Evolutionary conservation across 2,329 filamentous ascomycete genomes (phyloP), one percentile per base, ranked within the genome.

Genomic region (Clarireedia sp.): DNA sequence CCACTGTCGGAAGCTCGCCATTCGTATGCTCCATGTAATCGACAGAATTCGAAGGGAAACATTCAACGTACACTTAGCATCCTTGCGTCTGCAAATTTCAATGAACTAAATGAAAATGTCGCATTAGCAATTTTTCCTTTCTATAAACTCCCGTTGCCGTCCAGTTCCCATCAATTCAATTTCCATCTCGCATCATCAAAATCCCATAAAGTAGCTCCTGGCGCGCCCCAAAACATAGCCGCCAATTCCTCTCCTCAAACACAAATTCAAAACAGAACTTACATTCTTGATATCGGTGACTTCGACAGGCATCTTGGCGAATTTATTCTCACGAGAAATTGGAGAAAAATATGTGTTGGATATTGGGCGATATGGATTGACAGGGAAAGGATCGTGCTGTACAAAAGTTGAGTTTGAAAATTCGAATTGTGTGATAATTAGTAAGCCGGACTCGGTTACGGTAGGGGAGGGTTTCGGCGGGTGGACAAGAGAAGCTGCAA

Each of bases 31-130:
- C 29, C 10, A 2, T 33, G 29, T 33, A 33, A 9, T 33, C 29
- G 4, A 14, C 10, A 33, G 29, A 4, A 14, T 33, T 19, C 38
- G n/a, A 14, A 50, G 9, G 43, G 21, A 23, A 33, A 26, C 23
- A 44, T 44, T 44, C 60, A 60, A 91, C 90, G 72, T 89, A 99
- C 94, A 96, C 75, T 89, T 95, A 75, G 94, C 94, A 86, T 99
- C 95, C 83, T 96, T 95, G 77, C 94, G 89, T 79, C 92, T 88
- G 86, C 89, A 96, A 85, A 99, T 96, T 87, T 97, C 94, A 78
- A 99, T 95, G 89, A 99, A 99, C 84, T 96, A 75, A 44, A 44
- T 19, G 41, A 24, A 12, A 24, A 51, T 29, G 33, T 26, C 38
- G 29, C 17, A 53, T 61, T 54, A 60, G 55, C 38, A 23, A 55